Conservation (phyloP, 345 rosid genomes). For the Gossypium arboreum region DNA sequence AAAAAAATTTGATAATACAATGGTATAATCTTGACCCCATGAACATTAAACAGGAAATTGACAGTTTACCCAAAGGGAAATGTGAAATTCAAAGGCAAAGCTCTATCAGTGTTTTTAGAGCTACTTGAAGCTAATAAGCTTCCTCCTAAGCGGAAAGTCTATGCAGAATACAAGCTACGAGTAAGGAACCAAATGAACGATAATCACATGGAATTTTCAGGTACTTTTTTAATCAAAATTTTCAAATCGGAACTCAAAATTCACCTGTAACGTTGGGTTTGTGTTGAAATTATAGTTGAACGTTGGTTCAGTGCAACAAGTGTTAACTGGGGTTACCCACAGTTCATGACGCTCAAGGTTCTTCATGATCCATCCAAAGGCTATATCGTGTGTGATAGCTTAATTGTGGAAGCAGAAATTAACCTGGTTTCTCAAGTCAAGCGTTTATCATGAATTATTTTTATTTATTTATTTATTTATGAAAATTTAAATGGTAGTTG, state of each 20-base stretch:
- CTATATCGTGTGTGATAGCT: slow-evolving; percentile 26
- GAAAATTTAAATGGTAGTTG: slow-evolving; percentile 3
- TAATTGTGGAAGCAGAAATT: slow-evolving; percentile 39
- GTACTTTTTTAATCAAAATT: slow-evolving; percentile 8
- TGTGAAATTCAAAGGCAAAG: slow-evolving; percentile 17
- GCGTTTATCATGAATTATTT: not conserved
- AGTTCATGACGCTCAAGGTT: slow-evolving; percentile 19
- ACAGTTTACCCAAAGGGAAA: slow-evolving; percentile 34
- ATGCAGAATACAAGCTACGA: slow-evolving; percentile 29
- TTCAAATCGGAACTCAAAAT: too few relatives aligned
- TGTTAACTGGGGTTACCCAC: slow-evolving; percentile 19
- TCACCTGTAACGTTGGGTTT: too few relatives aligned
- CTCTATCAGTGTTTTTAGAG: slow-evolving; percentile 30
- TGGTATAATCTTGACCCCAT: not conserved
- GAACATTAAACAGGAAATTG: slow-evolving; percentile 29
- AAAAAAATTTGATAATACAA: too few relatives aligned
- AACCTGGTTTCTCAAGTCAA: slow-evolving; percentile 23
- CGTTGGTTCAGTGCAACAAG: slow-evolving; percentile 27
- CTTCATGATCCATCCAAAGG: slow-evolving; percentile 25
- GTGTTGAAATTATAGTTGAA: not conserved
- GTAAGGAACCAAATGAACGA: slow-evolving; percentile 31
- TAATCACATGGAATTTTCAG: slow-evolving; percentile 24
- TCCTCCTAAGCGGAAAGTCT: slow-evolving; percentile 23
- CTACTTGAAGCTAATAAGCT: slow-evolving; percentile 14
- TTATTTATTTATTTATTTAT: too few relatives aligned